Evolutionary conservation across 2,329 filamentous ascomycete genomes (phyloP), one percentile per base, ranked within the genome.

Genomic region (Talaromyces sp.): DNA sequence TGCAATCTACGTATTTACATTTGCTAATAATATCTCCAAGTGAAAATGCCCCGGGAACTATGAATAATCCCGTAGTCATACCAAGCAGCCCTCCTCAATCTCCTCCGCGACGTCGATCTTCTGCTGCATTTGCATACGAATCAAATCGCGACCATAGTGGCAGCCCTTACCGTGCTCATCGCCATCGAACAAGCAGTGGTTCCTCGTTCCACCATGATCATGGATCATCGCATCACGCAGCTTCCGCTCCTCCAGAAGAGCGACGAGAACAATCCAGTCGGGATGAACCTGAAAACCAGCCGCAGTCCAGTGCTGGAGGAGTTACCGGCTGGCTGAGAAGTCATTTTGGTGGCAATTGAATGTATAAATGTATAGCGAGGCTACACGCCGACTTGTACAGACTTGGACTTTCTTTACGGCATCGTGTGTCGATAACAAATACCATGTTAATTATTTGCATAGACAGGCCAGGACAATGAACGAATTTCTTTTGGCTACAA

Each of bases 251-350:
- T 37, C 59, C 62, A 45, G 52, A 63, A 58, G 39, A 43, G 39
- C 24, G 31, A 11, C 58, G 39, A 45, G 49, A 60, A 19, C 39
- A 41, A 13, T 57, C 64, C 14, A 31, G 22, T 14, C n/a, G 41
- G 31, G 56, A 31, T 7, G 47, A 62, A 37, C 24, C 35, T 11
- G 57, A 59, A 39, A 19, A 13, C 37, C 56, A 60, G 33, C n/a
- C 65, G 3, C 43, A 54, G 24, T 37, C 61, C 39, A 62, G 27
- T 60, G 31, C 45, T 14, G 65, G 65, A 16, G 65, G 65, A 7
- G 24, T 66, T 35, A 54, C 68, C 2, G 68, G 68, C 7, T 74
- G 72, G 72, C 62, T 73, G 16, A 70, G 72, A 45, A 72, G 67
- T 65, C 72, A 64, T 57, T 68, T 74, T 64, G 70, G 72, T 22